phyloP scores from a whole-genome alignment of 2,329 filamentous ascomycete species.

The Fonsecaea pedrosoi region DNA sequence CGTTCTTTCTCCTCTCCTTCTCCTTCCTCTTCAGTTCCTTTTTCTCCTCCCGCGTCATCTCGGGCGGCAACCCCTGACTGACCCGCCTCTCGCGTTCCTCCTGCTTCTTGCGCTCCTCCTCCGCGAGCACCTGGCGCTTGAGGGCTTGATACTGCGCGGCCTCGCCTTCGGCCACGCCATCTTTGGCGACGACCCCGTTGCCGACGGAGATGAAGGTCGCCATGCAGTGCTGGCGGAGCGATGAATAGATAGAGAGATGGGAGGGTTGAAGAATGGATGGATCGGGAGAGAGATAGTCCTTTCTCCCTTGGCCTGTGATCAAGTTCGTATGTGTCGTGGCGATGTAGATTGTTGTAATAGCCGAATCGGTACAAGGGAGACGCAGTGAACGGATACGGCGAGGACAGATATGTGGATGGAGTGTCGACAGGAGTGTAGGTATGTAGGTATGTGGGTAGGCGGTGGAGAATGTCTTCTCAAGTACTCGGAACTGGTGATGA shows the following conservation, averaged over 20 bases:
- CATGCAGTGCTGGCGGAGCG: neutral
- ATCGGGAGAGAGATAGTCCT: neutral
- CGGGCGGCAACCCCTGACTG: conserved; percentile 17
- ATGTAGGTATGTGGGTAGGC: too few relatives aligned
- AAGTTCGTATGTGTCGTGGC: too few relatives aligned
- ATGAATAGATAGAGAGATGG: neutral
- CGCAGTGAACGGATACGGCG: too few relatives aligned
- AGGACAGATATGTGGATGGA: too few relatives aligned
- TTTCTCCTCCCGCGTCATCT: conserved; percentile 16
- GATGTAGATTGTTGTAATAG: too few relatives aligned
- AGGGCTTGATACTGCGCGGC: conserved; percentile 25
- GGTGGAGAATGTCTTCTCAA: too few relatives aligned
- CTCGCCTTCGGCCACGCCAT: conserved; percentile 20
- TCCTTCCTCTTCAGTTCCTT: conserved; percentile 12
- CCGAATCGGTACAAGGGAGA: too few relatives aligned
- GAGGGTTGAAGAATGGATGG: neutral
- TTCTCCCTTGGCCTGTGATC: too few relatives aligned
- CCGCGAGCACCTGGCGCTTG: conserved; percentile 19
- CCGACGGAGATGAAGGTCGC: conserved; percentile 16
- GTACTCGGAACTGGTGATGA: neutral
- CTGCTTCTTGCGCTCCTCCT: conserved; percentile 16
- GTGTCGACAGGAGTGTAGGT: too few relatives aligned
- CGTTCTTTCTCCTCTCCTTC: neutral
- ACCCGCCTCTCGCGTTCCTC: conserved; percentile 22
- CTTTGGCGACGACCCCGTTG: conserved; percentile 21